Percentiles rank a stretch among this genome's conserved stretches.
Conservation (phyloP, 257 asterid species). For the Cinchona pubescens region DNA sequence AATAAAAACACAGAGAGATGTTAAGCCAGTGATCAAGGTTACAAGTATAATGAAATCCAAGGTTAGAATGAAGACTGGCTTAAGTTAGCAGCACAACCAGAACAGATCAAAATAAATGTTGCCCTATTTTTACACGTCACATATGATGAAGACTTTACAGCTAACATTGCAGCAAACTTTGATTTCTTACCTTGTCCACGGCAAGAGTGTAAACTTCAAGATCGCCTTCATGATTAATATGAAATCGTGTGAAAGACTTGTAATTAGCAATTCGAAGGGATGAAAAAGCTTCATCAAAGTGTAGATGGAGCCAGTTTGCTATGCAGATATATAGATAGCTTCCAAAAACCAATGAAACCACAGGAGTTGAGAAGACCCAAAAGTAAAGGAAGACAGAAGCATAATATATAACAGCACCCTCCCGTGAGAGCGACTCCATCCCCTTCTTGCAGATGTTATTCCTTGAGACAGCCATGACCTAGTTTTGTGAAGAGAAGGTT, state of each 20-base stretch:
- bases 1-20: not conserved
- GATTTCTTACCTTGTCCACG: constrained; percentile 74
- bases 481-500: constrained; percentile 18
- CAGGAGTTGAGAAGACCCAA: constrained; percentile 98
- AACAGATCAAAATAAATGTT: no score
- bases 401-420: constrained; percentile 77
- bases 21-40: not conserved
- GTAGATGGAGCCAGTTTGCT: constrained; percentile 95
- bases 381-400: constrained; percentile 93
- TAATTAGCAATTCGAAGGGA: constrained; percentile 95
- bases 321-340: constrained; percentile 95
- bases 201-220: constrained; percentile 96
- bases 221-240: constrained; percentile 62
- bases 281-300: constrained; percentile 97
- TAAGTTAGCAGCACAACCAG: no score
- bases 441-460: constrained; percentile 83
- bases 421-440: constrained; percentile 76
- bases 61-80: no score
- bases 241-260: constrained; percentile 92
- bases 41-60: no score
- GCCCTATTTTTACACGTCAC: no score
- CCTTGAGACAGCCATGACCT: constrained; percentile 98
- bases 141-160: not conserved
- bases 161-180: not conserved
- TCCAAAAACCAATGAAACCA: constrained; percentile 88